phyloP scores from a whole-genome alignment of 2,329 filamentous ascomycete species.

The Sporothrix protearum region DNA sequence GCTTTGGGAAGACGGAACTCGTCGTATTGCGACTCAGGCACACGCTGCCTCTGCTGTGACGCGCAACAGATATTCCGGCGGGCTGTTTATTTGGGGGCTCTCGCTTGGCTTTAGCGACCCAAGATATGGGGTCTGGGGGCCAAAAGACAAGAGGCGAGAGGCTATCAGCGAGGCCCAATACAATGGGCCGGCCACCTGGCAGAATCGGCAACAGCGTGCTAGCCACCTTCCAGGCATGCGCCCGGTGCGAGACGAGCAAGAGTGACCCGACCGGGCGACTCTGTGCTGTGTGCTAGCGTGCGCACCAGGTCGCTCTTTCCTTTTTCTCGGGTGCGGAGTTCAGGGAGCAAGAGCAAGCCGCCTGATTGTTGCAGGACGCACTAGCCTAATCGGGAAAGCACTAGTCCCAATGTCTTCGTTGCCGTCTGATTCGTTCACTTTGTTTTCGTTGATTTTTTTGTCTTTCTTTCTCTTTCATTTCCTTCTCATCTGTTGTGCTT shows the following conservation, averaged over 20 bases:
- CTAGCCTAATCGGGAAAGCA: constrained; percentile 2
- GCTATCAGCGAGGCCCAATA: not conserved
- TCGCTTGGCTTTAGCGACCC: not conserved
- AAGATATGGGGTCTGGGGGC: not conserved
- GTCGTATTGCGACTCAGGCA: not conserved
- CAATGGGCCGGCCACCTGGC: not conserved
- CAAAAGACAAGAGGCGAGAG: no score
- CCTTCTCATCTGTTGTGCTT: not conserved
- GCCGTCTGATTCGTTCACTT: not conserved
- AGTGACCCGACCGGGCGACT: not conserved
- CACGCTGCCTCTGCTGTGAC: not conserved
- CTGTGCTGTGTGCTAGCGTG: not conserved
- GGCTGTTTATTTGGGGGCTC: not conserved
- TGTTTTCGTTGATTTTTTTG: not conserved
- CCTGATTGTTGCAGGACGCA: not conserved
- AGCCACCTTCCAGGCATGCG: constrained; percentile 7
- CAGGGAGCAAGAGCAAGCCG: not conserved
- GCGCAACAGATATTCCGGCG: not conserved
- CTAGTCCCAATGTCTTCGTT: not conserved
- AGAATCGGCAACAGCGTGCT: not conserved
- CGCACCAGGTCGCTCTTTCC: not conserved
- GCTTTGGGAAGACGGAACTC: no score
- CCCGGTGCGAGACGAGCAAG: not conserved
- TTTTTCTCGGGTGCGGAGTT: not conserved
- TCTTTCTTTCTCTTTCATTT: not conserved